These are phyloP conservation scores for Pistacia atlantica DNA, from an alignment of 345 rosid species.

Conservation along the genomic window DNA sequence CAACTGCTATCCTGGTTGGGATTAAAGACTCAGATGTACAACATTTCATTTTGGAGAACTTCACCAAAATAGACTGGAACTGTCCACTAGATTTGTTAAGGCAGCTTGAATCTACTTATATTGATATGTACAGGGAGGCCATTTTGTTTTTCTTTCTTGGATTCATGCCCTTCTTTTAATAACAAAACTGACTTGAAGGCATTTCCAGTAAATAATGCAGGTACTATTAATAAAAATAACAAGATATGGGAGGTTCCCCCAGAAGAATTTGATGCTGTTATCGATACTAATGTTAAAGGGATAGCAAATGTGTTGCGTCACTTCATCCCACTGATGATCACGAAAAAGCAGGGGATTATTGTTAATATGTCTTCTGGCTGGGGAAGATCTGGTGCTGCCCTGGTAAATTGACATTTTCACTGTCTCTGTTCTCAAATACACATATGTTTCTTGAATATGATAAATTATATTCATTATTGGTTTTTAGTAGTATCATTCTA, in stretches of 20 bases:
- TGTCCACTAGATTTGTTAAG: not conserved
- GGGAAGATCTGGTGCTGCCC: slow-evolving; percentile 97
- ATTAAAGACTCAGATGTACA: no score
- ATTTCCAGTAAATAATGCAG: slow-evolving; percentile 86
- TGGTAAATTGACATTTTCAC: slow-evolving; percentile 48
- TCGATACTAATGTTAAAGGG: slow-evolving; percentile 91
- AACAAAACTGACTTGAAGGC: slow-evolving; percentile 3
- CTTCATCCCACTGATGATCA: slow-evolving; percentile 86
- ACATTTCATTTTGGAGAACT: not conserved
- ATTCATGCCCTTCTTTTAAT: not conserved
- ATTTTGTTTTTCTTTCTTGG: not conserved
- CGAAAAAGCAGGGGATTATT: slow-evolving; percentile 78
- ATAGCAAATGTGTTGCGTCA: slow-evolving; percentile 82
- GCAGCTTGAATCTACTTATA: not conserved
- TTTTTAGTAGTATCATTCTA: not conserved
- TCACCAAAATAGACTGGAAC: not conserved
- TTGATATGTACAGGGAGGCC: no score
- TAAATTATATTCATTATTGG: not conserved
- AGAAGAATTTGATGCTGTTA: slow-evolving; percentile 87
- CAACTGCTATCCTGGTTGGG: no score
- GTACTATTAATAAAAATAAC: slow-evolving; percentile 84
- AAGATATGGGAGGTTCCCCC: slow-evolving; percentile 90
- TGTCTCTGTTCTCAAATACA: slow-evolving; percentile 10
- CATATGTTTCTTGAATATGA: not conserved
- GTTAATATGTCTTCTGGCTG: slow-evolving; percentile 96